Base-by-base conservation (phyloP, 352 stramenopile species). In the Pythium angustatum region DNA sequence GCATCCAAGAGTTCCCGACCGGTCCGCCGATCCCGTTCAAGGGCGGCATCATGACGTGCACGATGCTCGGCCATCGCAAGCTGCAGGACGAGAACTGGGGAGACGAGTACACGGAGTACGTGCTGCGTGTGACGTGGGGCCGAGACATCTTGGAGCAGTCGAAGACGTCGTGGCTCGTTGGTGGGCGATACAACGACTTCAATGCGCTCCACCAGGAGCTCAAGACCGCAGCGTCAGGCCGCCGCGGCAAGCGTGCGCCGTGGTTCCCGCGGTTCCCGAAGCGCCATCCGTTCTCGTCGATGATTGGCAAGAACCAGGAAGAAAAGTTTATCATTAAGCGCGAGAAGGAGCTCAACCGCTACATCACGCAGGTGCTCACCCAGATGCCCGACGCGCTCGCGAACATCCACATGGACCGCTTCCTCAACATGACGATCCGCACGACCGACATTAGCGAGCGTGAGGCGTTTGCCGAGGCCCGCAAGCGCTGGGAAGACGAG, bases 261-360 rank as follows among this genome's bases (percentile, higher is more conserved):
- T 96, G 87, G 87, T 96, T 96, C 77, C 87, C 87, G 45, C 87
- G 87, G 5, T 96, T 96, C 69, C 87, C 87, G 9, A 94, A 94
- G 78, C 87, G 87, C 68, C 87, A 96, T 62, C 87, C 87, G 63
- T 94, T 96, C 71, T 96, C 87, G 65, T 93, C 84, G 19, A 89
- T 94, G 79, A 94, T 96, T 38, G 87, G 87, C 65, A 96, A 96
- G 80, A 96, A 96, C 71, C 84, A 93, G 63, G 78, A 96, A 62
- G 87, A 96, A 60, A 94, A 96, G 70, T 96, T 96, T 64, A 92
- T 96, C 63, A 93, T 93, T 77, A 94, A 91, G 72, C 84, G 87
- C 50, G 87, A 96, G 71, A 96, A 96, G 69, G 87, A 96, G 61
- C 82, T 96, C 62, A 96, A 96, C 72, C 87, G 87, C 38, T 96